These are phyloP conservation scores for Ophiostoma himal-ulmi DNA, from an alignment of 2,329 filamentous ascomycete genomes.

Conservation along the genomic window DNA sequence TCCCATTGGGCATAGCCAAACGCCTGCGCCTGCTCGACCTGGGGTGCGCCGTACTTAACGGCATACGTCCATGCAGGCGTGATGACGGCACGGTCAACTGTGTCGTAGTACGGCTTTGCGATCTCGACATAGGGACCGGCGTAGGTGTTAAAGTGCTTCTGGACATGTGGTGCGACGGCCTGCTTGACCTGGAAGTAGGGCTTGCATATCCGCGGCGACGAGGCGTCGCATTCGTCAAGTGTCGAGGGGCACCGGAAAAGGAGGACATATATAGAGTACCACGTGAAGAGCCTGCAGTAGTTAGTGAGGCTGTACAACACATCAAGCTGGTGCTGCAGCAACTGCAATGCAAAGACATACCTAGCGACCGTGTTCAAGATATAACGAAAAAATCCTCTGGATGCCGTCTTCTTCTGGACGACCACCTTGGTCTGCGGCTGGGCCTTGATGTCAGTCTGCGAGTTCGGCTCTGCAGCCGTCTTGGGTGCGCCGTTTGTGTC, in stretches of 20 bases:
- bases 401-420: background rate
- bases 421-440: background rate
- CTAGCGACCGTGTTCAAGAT: conserved; percentile 21
- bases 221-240: conserved; percentile 59
- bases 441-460: background rate
- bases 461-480: conserved; percentile 12
- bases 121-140: conserved; percentile 75
- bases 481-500: conserved; percentile 14
- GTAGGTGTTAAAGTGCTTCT: conserved; percentile 81
- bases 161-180: conserved; percentile 63
- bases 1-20: conserved; percentile 71
- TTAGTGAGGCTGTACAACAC: background rate
- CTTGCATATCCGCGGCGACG: conserved; percentile 73
- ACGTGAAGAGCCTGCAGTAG: conserved; percentile 63
- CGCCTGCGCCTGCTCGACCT: conserved; percentile 60
- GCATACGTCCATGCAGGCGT: conserved; percentile 61
- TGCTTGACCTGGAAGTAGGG: conserved; percentile 67
- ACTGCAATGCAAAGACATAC: background rate
- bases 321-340: too few relatives aligned
- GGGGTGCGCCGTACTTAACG: conserved; percentile 69
- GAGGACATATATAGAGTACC: conserved; percentile 78
- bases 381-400: conserved; percentile 15
- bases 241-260: conserved; percentile 75
- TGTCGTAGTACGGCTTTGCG: conserved; percentile 68
- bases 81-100: conserved; percentile 58